phyloP scores from a whole-genome alignment of 352 stramenopile species.

The Phytophthora foliorum region DNA sequence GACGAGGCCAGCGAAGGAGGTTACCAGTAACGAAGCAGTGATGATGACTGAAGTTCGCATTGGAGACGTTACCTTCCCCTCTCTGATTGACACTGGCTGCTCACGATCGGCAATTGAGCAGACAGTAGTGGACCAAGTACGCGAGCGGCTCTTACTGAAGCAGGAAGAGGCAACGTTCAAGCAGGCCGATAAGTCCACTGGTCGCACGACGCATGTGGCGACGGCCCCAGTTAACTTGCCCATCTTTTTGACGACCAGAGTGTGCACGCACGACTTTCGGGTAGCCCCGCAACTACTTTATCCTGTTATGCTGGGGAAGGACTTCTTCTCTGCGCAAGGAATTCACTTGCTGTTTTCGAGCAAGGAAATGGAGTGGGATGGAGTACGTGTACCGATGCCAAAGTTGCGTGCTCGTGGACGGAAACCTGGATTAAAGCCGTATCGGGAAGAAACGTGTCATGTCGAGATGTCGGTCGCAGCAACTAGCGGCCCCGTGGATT shows the following conservation, averaged over 20 bases:
- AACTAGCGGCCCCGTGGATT: too few relatives aligned
- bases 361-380: slow-evolving; percentile 3
- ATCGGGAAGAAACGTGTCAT: not conserved
- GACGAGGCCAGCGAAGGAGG: not conserved
- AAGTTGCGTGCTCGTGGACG: not conserved
- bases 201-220: slow-evolving; percentile 1
- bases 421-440: not conserved
- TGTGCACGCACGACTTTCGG: slow-evolving; percentile 8
- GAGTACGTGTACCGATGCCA: slow-evolving; percentile 9
- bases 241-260: not conserved
- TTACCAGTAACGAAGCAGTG: not conserved
- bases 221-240: not conserved
- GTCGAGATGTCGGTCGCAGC: slow-evolving; percentile 7
- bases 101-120: slow-evolving; percentile 6
- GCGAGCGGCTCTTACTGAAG: not conserved
- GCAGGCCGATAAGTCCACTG: not conserved
- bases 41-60: slow-evolving; percentile 5
- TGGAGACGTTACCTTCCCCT: not conserved
- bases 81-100: slow-evolving; percentile 6
- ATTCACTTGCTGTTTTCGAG: slow-evolving; percentile 7
- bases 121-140: not conserved
- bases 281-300: slow-evolving; percentile 3
- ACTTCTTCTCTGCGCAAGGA: slow-evolving; percentile 6
- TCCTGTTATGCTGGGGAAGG: slow-evolving; percentile 12
- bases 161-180: slow-evolving; percentile 2